phyloP scores from a whole-genome alignment of 441 rosid species.

The Cnidoscolus chayamansa region DNA sequence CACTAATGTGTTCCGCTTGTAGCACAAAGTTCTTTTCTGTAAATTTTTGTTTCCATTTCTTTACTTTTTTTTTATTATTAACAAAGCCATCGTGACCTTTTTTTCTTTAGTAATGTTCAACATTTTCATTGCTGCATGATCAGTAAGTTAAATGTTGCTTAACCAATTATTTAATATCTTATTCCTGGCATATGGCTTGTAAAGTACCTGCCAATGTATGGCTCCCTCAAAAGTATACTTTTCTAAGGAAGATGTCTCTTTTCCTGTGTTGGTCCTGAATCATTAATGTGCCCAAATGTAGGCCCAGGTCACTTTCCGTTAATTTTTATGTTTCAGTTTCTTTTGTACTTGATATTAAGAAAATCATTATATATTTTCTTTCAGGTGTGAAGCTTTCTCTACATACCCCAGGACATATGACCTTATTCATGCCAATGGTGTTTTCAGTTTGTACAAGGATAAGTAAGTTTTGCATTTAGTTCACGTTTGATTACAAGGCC shows the following conservation, averaged over 20 bases:
- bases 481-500: background rate
- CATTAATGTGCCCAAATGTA: background rate
- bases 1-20: background rate
- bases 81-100: background rate
- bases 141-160: slow-evolving; percentile 3
- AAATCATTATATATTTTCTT: slow-evolving; percentile 10
- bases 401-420: slow-evolving; percentile 96
- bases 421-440: slow-evolving; percentile 76
- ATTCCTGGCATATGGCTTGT: background rate
- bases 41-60: background rate
- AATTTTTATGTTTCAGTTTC: background rate
- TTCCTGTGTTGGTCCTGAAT: slow-evolving; percentile 12
- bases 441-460: slow-evolving; percentile 75
- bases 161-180: background rate
- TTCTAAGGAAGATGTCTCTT: background rate
- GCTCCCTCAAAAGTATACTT: background rate
- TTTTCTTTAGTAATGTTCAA: background rate
- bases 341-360: background rate
- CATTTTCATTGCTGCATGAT: background rate
- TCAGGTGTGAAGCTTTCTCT: slow-evolving; percentile 96
- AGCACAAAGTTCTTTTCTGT: background rate
- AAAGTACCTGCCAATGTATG: background rate
- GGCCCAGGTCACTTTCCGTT: background rate
- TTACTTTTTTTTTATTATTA: background rate
- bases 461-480: slow-evolving; percentile 39